Base-by-base conservation (phyloP, 306 rosid genomes). In the Acacia crassicarpa region DNA sequence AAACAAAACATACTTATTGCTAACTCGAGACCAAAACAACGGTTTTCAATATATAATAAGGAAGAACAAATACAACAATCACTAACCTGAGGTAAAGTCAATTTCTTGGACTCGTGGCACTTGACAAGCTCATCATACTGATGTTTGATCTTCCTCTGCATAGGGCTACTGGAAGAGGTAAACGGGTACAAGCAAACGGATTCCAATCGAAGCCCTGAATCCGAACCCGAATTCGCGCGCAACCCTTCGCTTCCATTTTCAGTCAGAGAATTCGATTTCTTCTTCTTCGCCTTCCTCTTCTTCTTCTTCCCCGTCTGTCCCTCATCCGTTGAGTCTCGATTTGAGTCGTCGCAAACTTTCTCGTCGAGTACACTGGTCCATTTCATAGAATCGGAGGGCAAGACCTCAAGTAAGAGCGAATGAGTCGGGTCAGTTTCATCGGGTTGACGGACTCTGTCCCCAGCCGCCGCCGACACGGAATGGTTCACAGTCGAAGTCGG, bases 141-240 rank as follows among this genome's bases (percentile, higher is more conserved):
- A 27, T 80, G 91, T 86, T 93, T 93, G 84, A 93, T 93, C 89
- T 84, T 91, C 78, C 97, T 91, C 90, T 93, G 98, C 77, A 90
- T 90, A 65, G 87, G 85, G 81, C 97, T 91, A 67, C 90, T 88
- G 0, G 98, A 88, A 45, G 93, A 88, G 4, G 98, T 93, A 71
- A 90, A 90, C 77, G 98, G 97, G 83, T 89, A 93, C 9, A 89
- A 76, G 53, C 91, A 78, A 4, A 84, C 85, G 70, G 93, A 83
- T 33, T 90, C 91, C 68, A 83, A 81, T 58, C 84, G 82, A 48
- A 56, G 59, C 80, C 81, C 85, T 74, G 80, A 66, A 67, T 79
- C 89, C 83, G 38, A 67, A 83, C 87, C 89, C 79, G 84, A 75
- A 20, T 79, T 76, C 13, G 51, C 88, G 48, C 6, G 35, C 65